phyloP scores from a whole-genome alignment of 2,329 filamentous ascomycete species.

The Penicillium sp. region DNA sequence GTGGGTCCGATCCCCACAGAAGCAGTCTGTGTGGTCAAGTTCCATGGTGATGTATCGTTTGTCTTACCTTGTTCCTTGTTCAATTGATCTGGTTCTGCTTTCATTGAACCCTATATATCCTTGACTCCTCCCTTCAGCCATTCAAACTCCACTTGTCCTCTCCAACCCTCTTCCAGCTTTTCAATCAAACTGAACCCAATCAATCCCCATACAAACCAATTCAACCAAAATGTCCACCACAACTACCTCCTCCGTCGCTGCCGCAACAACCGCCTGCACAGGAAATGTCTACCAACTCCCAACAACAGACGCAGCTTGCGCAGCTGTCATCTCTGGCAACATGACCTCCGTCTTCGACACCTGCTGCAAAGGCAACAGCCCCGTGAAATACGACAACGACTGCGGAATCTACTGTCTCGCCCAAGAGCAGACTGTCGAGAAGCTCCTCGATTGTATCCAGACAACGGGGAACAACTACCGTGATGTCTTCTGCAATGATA shows the following conservation, averaged over 20 bases:
- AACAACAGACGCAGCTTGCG: conserved; percentile 48
- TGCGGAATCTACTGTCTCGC: conserved; percentile 56
- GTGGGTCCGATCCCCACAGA: neutral
- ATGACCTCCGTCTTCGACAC: conserved; percentile 45
- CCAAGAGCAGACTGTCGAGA: conserved; percentile 37
- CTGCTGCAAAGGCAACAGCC: conserved; percentile 49
- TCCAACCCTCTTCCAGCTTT: neutral
- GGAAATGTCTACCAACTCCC: conserved; percentile 46
- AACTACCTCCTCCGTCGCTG: conserved; percentile 19
- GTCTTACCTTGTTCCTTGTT: neutral
- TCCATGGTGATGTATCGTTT: conserved; percentile 1
- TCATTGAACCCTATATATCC: neutral
- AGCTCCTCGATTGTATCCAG: conserved; percentile 43
- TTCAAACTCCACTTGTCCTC: neutral
- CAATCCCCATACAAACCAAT: neutral
- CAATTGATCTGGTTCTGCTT: neutral
- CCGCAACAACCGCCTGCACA: conserved; percentile 22
- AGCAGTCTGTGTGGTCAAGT: neutral
- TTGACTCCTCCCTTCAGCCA: neutral
- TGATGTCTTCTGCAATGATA: conserved; percentile 49
- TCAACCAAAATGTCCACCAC: neutral
- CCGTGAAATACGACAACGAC: conserved; percentile 48
- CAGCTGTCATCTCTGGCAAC: conserved; percentile 41
- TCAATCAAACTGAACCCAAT: neutral
- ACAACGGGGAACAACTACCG: conserved; percentile 37